Percentiles rank a stretch among this genome's conserved stretches.
These are phyloP conservation scores for Tympanopsis confertula DNA, from an alignment of 2,329 filamentous ascomycete genomes.

Conservation along the genomic window DNA sequence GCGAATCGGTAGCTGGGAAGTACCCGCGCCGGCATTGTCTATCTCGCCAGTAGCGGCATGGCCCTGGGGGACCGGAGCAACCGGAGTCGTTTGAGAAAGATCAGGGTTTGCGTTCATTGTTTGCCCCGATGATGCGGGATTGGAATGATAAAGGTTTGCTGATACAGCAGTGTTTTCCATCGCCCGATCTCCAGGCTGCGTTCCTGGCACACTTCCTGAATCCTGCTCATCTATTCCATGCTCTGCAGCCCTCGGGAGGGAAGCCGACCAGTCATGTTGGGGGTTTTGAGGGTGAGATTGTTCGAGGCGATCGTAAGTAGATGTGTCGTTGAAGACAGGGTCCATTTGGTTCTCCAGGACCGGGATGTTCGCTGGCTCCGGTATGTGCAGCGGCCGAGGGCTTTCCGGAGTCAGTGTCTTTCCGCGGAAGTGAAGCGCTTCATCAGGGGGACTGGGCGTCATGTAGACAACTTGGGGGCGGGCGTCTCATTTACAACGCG, in stretches of 20 bases:
- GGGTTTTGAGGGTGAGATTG: too few species aligned
- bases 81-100: too few species aligned
- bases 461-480: slow-evolving; percentile 9
- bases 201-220: too few species aligned
- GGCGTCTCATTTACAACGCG: slow-evolving; percentile 24
- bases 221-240: too few species aligned
- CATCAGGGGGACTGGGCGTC: slow-evolving; percentile 7
- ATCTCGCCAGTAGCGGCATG: slow-evolving; percentile 15
- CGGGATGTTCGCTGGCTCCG: slow-evolving; percentile 57
- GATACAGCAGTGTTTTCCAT: too few species aligned
- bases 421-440: slow-evolving; percentile 48
- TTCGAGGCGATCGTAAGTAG: slow-evolving; percentile 39
- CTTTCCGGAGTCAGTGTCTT: slow-evolving; percentile 59
- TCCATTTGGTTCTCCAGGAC: slow-evolving; percentile 64
- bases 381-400: slow-evolving; percentile 57
- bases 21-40: slow-evolving; percentile 12
- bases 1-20: too few species aligned
- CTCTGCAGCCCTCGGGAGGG: too few species aligned
- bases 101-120: too few species aligned
- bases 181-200: too few species aligned
- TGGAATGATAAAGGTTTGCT: too few species aligned
- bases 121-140: too few species aligned
- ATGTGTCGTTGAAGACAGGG: slow-evolving; percentile 56
- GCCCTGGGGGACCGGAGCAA: slow-evolving; percentile 9
- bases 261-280: too few species aligned